Conservation (phyloP, 495 filamentous ascomycete species). For the Chaetomium cochliodes region DNA sequence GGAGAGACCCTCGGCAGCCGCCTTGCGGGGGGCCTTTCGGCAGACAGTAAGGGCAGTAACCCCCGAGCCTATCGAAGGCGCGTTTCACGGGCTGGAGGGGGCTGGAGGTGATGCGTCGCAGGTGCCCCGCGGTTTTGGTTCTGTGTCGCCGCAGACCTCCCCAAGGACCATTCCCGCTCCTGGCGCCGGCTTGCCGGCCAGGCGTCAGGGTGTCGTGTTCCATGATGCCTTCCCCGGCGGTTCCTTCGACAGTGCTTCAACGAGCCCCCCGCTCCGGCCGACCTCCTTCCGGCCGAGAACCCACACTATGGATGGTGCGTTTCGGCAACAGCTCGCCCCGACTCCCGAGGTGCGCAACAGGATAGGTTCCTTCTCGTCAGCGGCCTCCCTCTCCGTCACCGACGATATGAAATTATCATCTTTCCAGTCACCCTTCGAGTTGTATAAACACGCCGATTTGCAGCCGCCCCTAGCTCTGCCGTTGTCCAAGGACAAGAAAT, state of each 20-base stretch:
- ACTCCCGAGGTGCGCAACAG: conserved; percentile 46
- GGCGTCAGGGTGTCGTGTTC: conserved; percentile 55
- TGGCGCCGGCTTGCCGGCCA: conserved; percentile 24
- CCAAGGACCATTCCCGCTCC: conserved; percentile 44
- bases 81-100: conserved; percentile 29
- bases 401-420: conserved; percentile 44
- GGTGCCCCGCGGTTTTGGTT: conserved; percentile 33
- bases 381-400: conserved; percentile 40
- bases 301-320: conserved; percentile 52
- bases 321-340: conserved; percentile 44
- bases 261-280: conserved; percentile 39
- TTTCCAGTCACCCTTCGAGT: conserved; percentile 39
- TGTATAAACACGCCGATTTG: conserved; percentile 40
- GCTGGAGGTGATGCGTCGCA: conserved; percentile 30
- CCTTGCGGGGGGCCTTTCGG: conserved; percentile 33
- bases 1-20: conserved; percentile 29
- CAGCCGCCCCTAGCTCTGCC: conserved; percentile 32
- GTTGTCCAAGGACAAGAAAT: conserved; percentile 45
- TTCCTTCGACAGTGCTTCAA: conserved; percentile 42
- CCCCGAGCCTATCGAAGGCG: conserved; percentile 48
- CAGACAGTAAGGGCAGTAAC: conserved; percentile 53
- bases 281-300: conserved; percentile 50
- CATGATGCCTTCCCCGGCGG: conserved; percentile 46
- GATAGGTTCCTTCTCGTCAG: conserved; percentile 57
- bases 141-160: conserved; percentile 44